Evolutionary conservation across 352 stramenopile genomes (phyloP), one percentile per base, ranked within the genome.

Genomic region (Halophytophthora batemanensis): DNA sequence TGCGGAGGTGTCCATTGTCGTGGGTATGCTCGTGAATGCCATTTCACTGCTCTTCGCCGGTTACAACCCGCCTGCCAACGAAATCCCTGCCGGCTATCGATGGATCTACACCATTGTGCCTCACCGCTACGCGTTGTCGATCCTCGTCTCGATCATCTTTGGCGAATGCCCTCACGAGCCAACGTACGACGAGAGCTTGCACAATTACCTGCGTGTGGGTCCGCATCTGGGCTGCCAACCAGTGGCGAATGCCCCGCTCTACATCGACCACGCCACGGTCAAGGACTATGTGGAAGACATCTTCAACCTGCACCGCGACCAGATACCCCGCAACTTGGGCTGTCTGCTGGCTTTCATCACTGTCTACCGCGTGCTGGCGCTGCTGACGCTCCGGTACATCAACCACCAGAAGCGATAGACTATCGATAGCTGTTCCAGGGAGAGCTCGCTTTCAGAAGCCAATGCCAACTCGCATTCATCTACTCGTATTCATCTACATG

Each of bases 11-110:
- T 57, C 62, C 2, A 59, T 50, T 1, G 61, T 76, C 17, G 36
- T 76, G 10, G 66, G 62, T 14, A 45, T 71, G 21, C 47, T 76
- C 25, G 43, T 79, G 15, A 79, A 67, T 37, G 54, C 67, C 23
- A 74, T 72, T 31, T 69, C 72, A 19, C 44, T 75, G 28, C 35
- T 73, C 39, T 77, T 81, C 29, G 60, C 64, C 23, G 70, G 66
- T 33, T 81, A 63, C 45, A 67, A 61, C 22, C 64, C 67, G 5
- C 66, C 70, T 0, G 57, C 60, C 2, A 53, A 48, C 12, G 53
- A 56, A 3, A 73, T 77, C 21, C 70, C 70, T 1, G 23, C 28
- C 3, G 64, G 64, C 3, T 77, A 71, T 42, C 53, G 42, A 13
- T 81, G 66, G 70, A 45, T 81, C 7, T 71, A 69, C 50, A 49